Conservation (phyloP, 306 rosid genomes). For the Albizia julibrissin region DNA sequence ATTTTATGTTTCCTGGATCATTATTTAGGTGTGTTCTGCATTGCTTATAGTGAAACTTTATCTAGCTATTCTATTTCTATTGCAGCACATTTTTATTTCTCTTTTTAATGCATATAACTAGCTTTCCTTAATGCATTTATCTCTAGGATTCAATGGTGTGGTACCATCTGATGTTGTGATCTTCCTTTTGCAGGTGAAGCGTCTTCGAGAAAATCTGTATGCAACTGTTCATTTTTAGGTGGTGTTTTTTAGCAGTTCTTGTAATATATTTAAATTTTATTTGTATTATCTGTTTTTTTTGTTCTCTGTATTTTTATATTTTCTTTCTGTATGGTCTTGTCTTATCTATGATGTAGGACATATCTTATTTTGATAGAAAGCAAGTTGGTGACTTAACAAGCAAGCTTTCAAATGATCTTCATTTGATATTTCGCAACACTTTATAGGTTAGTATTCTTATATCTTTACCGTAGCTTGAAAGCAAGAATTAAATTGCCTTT, state of each 20-base stretch:
- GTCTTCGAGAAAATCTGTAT: slow-evolving; percentile 56
- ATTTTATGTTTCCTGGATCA: neutral
- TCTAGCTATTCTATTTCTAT: neutral
- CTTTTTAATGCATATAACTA: neutral
- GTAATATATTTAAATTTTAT: neutral
- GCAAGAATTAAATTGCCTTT: slow-evolving; percentile 8
- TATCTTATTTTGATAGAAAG: too few relatives aligned
- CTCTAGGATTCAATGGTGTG: slow-evolving; percentile 14
- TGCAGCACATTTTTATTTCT: neutral
- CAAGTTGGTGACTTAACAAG: too few relatives aligned
- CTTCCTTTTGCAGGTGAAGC: slow-evolving; percentile 60
- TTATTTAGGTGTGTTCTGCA: neutral
- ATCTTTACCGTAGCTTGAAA: slow-evolving; percentile 24
- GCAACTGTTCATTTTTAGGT: slow-evolving; percentile 70
- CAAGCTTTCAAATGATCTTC: too few relatives aligned
- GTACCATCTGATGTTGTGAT: slow-evolving; percentile 29
- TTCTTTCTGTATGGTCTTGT: slow-evolving; percentile 20
- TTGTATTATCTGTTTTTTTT: neutral
- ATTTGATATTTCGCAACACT: too few relatives aligned
- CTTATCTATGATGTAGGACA: too few relatives aligned
- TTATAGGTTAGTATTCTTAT: slow-evolving; percentile 56
- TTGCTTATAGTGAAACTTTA: neutral
- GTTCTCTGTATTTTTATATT: neutral
- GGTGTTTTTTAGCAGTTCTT: slow-evolving; percentile 6
- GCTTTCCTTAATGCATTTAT: too few relatives aligned